Evolutionary conservation across 306 rosid species (phyloP).

Genomic region (Pterocarpus macrocarpus): DNA sequence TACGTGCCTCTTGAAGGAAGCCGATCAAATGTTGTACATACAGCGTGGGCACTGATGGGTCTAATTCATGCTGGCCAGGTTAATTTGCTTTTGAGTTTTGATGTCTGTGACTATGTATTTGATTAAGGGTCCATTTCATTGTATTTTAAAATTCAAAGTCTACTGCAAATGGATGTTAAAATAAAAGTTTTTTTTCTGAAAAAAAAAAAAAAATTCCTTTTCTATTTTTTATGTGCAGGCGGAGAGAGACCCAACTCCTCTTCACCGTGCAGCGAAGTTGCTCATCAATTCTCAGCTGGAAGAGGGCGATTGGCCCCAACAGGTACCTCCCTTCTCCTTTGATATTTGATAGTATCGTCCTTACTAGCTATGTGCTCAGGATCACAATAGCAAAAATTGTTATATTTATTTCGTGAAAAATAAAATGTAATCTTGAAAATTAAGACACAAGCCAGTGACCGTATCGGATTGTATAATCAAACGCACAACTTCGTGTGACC

Average conservation of each 20-base stretch:
- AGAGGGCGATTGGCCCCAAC: slow-evolving; percentile 79
- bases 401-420: too few relatives aligned
- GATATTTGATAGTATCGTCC: not conserved
- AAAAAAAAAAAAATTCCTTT: not conserved
- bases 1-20: slow-evolving; percentile 63
- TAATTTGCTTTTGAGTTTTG: not conserved
- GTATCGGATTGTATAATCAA: too few relatives aligned
- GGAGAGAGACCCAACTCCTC: slow-evolving; percentile 67
- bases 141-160: too few relatives aligned
- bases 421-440: too few relatives aligned
- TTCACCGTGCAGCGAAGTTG: slow-evolving; percentile 66
- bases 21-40: slow-evolving; percentile 70
- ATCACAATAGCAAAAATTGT: too few relatives aligned
- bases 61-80: slow-evolving; percentile 69
- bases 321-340: slow-evolving; percentile 42
- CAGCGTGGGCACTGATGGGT: slow-evolving; percentile 81
- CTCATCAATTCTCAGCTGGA: slow-evolving; percentile 69
- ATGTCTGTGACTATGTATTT: too few relatives aligned
- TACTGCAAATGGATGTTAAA: not conserved
- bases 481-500: too few relatives aligned
- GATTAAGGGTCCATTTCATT: too few relatives aligned
- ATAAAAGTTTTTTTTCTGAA: not conserved
- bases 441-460: too few relatives aligned
- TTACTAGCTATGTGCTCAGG: too few relatives aligned
- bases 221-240: slow-evolving; percentile 43